phyloP scores from a whole-genome alignment of 257 asterid genomes.

The Capsicum pubescens region DNA sequence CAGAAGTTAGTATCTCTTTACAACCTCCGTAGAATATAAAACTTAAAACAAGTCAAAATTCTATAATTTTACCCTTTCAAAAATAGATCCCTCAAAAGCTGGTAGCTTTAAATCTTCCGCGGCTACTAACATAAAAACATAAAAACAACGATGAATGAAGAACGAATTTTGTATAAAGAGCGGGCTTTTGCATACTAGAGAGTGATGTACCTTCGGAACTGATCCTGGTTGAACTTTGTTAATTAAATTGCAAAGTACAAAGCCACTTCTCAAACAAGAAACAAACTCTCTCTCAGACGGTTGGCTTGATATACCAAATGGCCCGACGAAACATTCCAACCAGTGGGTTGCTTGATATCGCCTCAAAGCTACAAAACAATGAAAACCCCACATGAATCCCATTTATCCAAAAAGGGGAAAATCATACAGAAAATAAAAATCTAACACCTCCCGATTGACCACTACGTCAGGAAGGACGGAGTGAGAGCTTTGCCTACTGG shows the following conservation, averaged over 20 bases:
- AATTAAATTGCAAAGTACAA: conserved; percentile 80
- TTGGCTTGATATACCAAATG: conserved; percentile 74
- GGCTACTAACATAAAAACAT: conserved; percentile 70
- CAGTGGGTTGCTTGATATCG: conserved; percentile 89
- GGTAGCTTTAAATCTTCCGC: conserved; percentile 79
- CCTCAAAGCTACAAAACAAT: conserved; percentile 63
- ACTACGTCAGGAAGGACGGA: not conserved
- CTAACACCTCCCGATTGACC: not conserved
- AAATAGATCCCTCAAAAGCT: conserved; percentile 79
- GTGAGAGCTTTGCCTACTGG: not conserved
- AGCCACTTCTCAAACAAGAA: conserved; percentile 90
- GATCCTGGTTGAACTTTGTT: conserved; percentile 88
- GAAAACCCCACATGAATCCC: conserved; percentile 26
- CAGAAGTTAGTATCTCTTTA: conserved; percentile 3
- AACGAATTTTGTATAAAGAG: not conserved
- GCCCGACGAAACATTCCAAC: conserved; percentile 87
- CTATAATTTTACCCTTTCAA: conserved; percentile 68
- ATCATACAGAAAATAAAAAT: not conserved
- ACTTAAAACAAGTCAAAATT: conserved; percentile 16
- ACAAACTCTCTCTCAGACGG: conserved; percentile 84
- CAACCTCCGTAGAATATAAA: not conserved
- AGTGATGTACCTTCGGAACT: too few species aligned
- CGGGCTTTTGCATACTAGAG: not conserved
- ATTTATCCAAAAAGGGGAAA: not conserved
- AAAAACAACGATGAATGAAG: not conserved